Conservation (phyloP, 768 basidiomycete genomes). For the Russula foetens region DNA sequence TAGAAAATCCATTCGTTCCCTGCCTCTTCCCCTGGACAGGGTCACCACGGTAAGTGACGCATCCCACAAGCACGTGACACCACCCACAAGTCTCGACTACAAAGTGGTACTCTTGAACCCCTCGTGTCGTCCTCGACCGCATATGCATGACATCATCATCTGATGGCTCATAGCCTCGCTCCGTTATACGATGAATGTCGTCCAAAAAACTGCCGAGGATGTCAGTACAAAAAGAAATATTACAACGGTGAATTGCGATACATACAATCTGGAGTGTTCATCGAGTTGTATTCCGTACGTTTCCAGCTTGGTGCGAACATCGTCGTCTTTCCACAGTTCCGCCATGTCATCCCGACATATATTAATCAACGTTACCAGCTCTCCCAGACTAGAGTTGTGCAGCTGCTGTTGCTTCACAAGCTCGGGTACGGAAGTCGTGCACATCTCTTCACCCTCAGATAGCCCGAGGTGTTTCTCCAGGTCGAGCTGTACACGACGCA, state of each 20-base stretch:
- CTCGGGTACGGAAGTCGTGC: constrained; percentile 20
- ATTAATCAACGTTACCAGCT: constrained; percentile 47
- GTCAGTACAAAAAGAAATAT: not conserved
- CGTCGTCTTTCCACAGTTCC: constrained; percentile 55
- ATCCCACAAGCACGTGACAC: constrained; percentile 15
- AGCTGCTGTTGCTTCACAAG: constrained; percentile 8
- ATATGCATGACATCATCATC: constrained; percentile 73
- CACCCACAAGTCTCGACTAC: constrained; percentile 52
- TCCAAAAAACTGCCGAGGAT: not conserved
- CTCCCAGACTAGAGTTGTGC: constrained; percentile 29
- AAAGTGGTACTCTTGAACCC: constrained; percentile 67
- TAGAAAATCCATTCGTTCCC: constrained; percentile 70
- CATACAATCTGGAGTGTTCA: constrained; percentile 65
- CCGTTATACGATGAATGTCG: not conserved
- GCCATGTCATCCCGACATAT: constrained; percentile 59
- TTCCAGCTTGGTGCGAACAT: constrained; percentile 50
- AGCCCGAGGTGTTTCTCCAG: not conserved
- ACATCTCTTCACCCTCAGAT: not conserved
- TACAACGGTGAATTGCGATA: constrained; percentile 20
- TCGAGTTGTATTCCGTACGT: constrained; percentile 45
- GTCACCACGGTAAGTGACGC: not conserved
- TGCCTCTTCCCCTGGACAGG: not conserved
- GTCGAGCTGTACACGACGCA: constrained; percentile 27
- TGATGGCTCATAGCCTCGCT: constrained; percentile 36
- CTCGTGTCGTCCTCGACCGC: constrained; percentile 61